phyloP scores from a whole-genome alignment of 768 basidiomycete species.

The Mycena epipterygia region DNA sequence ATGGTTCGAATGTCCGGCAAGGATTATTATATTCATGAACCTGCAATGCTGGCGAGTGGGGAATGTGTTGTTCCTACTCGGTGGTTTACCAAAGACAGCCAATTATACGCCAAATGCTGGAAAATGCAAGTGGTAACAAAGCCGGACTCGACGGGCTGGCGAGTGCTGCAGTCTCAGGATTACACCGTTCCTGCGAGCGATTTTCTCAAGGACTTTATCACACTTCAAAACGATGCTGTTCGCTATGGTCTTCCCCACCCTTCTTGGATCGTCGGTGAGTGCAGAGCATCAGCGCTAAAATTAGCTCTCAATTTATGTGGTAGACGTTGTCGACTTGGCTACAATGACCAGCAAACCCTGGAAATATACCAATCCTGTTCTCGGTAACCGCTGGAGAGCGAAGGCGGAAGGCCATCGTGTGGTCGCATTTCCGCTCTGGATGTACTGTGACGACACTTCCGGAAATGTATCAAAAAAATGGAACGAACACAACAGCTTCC shows the following conservation, averaged over 20 bases:
- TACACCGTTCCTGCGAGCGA: background rate
- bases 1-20: constrained; percentile 36
- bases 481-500: constrained; percentile 52
- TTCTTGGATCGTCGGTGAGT: background rate
- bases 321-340: background rate
- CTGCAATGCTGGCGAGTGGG: constrained; percentile 18
- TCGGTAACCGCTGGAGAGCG: constrained; percentile 19
- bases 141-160: constrained; percentile 11
- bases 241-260: background rate
- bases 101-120: constrained; percentile 8
- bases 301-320: background rate
- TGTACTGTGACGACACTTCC: constrained; percentile 46
- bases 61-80: constrained; percentile 29
- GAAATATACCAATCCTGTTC: background rate
- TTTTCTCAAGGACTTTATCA: background rate
- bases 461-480: constrained; percentile 47
- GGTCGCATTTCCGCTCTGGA: constrained; percentile 39
- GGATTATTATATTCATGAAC: constrained; percentile 33
- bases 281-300: background rate
- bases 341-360: background rate
- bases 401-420: constrained; percentile 31
- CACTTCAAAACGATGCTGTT: background rate
- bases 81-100: constrained; percentile 26
- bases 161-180: background rate
- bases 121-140: background rate